phyloP scores from a whole-genome alignment of 345 rosid genomes.

The Garcia nutans region DNA sequence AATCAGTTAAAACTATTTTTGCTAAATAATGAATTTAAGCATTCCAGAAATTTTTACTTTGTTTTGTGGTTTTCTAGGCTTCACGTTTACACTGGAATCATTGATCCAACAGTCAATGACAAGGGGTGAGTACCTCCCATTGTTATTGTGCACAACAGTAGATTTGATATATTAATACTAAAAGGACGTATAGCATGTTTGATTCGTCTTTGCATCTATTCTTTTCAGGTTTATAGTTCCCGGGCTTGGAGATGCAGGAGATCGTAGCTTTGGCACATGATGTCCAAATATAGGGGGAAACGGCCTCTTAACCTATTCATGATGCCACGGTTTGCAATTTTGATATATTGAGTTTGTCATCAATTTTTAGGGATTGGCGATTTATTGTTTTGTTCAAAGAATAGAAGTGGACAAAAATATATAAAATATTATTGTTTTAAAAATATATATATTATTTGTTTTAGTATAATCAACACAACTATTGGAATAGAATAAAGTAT shows the following conservation, averaged over 20 bases:
- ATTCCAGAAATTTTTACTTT: constrained; percentile 2
- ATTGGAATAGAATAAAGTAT: too few relatives aligned
- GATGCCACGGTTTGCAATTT: constrained; percentile 19
- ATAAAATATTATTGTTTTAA: background rate
- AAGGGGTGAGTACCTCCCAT: constrained; percentile 54
- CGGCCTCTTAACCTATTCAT: background rate
- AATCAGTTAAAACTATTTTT: background rate
- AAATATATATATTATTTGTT: background rate
- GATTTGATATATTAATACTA: background rate
- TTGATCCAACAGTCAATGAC: constrained; percentile 78
- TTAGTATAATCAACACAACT: background rate
- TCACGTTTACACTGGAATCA: constrained; percentile 88
- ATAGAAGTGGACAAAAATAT: background rate
- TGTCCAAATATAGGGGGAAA: background rate
- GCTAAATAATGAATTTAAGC: background rate
- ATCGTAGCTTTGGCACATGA: constrained; percentile 85
- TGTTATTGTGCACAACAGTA: background rate
- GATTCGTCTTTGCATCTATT: background rate
- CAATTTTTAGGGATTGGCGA: background rate
- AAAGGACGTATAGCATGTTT: background rate
- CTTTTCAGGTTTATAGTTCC: constrained; percentile 73
- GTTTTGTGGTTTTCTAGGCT: constrained; percentile 50
- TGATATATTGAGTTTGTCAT: constrained; percentile 16
- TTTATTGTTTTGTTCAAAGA: background rate
- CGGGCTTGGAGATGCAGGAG: constrained; percentile 99